phyloP scores from a whole-genome alignment of 2,329 filamentous ascomycete species.

The Teratosphaeria nubilosa region DNA sequence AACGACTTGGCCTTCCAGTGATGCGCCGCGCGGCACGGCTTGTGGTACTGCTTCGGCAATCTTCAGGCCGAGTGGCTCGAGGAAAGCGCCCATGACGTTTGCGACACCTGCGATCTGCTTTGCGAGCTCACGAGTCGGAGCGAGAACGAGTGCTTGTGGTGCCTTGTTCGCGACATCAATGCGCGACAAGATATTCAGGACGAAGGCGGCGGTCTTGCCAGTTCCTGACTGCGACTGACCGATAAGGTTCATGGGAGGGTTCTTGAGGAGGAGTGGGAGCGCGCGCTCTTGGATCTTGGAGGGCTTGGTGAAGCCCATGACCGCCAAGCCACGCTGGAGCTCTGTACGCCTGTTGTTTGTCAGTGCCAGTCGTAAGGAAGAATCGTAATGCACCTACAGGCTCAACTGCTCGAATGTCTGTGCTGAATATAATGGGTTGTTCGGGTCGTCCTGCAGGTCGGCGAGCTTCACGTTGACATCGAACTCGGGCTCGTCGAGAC shows the following conservation, averaged over 20 bases:
- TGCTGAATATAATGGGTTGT: conserved; percentile 78
- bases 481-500: conserved; percentile 61
- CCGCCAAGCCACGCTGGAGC: conserved; percentile 66
- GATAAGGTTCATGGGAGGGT: conserved; percentile 90
- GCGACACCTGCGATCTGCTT: conserved; percentile 88
- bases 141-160: conserved; percentile 81
- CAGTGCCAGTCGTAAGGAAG: not conserved
- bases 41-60: conserved; percentile 79
- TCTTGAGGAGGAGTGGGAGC: conserved; percentile 72
- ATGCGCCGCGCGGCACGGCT: conserved; percentile 55
- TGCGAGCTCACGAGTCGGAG: conserved; percentile 87
- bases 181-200: conserved; percentile 80
- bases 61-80: conserved; percentile 52
- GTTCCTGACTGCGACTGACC: conserved; percentile 99
- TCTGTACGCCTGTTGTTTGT: conserved; percentile 39
- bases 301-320: conserved; percentile 84
- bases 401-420: conserved; percentile 77
- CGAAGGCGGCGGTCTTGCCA: conserved; percentile 94
- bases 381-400: conserved; percentile 49
- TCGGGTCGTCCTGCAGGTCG: conserved; percentile 75
- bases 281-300: conserved; percentile 98
- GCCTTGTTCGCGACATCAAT: conserved; percentile 61
- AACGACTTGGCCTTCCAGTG: conserved; percentile 66
- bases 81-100: conserved; percentile 71
- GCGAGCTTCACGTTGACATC: conserved; percentile 89